Percentiles rank a stretch among this genome's conserved stretches.
Evolutionary conservation across 768 basidiomycete genomes (phyloP).

Genomic region (Boletus rex-veris): DNA sequence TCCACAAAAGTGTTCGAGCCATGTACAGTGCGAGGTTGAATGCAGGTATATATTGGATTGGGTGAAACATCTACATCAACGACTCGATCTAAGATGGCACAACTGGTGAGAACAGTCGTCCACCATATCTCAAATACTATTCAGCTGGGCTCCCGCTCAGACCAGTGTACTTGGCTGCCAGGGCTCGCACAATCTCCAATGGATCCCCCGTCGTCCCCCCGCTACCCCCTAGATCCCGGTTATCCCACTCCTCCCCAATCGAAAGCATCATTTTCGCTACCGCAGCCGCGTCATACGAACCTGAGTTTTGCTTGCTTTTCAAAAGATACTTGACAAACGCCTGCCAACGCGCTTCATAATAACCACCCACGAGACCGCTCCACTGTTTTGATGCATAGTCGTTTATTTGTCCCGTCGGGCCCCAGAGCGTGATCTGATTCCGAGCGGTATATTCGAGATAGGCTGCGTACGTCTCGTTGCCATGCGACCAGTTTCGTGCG

Average conservation of each 20-base stretch:
- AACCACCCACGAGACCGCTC: constrained; percentile 37
- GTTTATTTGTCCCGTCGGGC: constrained; percentile 39
- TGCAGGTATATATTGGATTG: too few relatives aligned
- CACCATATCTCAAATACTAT: too few relatives aligned
- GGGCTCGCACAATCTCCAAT: constrained; percentile 16
- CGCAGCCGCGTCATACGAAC: constrained; percentile 26
- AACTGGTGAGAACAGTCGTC: too few relatives aligned
- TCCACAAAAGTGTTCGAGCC: too few relatives aligned
- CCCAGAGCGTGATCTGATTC: constrained; percentile 45
- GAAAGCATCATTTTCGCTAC: constrained; percentile 27
- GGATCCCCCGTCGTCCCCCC: constrained; percentile 19
- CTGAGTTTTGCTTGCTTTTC: constrained; percentile 24
- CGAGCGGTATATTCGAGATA: constrained; percentile 39
- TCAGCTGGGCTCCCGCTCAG: too few relatives aligned
- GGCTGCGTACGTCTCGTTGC: constrained; percentile 29
- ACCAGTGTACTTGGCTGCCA: constrained; percentile 12
- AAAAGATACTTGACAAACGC: constrained; percentile 35
- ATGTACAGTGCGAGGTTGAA: too few relatives aligned
- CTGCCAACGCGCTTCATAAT: constrained; percentile 36
- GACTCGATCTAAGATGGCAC: too few relatives aligned
- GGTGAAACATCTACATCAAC: too few relatives aligned
- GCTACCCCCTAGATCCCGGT: constrained; percentile 15
- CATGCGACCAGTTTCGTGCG: constrained; percentile 30
- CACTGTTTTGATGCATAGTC: constrained; percentile 45
- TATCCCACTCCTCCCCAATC: constrained; percentile 34